Conservation (phyloP, 164 flowering plant species). For the Vitis rupestris region DNA sequence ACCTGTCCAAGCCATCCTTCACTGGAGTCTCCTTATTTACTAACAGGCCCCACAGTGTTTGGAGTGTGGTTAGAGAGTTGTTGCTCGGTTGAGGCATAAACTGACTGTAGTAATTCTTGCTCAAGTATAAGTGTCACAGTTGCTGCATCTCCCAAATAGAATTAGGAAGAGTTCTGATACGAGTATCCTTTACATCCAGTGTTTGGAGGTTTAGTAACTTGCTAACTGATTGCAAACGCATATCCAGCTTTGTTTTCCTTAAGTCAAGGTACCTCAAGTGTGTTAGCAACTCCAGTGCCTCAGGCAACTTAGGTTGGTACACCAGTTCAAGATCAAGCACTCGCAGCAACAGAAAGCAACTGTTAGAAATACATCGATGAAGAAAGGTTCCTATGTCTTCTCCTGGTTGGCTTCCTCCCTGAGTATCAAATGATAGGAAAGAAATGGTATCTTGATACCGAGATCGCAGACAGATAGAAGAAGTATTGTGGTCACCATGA, state of each 20-base stretch:
- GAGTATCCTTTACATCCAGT: neutral
- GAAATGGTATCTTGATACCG: too few species aligned
- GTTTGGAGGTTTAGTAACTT: conserved; percentile 11
- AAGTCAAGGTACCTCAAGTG: conserved; percentile 12
- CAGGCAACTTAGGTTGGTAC: neutral
- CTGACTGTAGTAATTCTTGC: too few species aligned
- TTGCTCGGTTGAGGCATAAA: too few species aligned
- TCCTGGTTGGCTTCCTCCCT: too few species aligned
- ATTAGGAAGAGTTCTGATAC: neutral
- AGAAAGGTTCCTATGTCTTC: neutral
- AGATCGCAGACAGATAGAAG: too few species aligned
- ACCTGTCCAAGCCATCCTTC: too few species aligned
- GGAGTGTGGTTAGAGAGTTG: too few species aligned
- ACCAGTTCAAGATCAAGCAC: conserved; percentile 4
- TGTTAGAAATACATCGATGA: neutral
- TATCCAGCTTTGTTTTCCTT: neutral
- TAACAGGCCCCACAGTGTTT: too few species aligned
- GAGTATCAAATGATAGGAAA: too few species aligned
- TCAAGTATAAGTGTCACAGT: neutral
- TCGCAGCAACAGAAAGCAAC: neutral
- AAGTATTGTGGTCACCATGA: too few species aligned
- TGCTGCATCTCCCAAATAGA: conserved; percentile 3
- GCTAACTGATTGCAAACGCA: neutral
- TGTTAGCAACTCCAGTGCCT: neutral
- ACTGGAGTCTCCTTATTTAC: too few species aligned